Percentiles rank a stretch among this genome's conserved stretches.
phyloP scores from a whole-genome alignment of 108 stramenopile species.

The Epithemia pelagica region DNA sequence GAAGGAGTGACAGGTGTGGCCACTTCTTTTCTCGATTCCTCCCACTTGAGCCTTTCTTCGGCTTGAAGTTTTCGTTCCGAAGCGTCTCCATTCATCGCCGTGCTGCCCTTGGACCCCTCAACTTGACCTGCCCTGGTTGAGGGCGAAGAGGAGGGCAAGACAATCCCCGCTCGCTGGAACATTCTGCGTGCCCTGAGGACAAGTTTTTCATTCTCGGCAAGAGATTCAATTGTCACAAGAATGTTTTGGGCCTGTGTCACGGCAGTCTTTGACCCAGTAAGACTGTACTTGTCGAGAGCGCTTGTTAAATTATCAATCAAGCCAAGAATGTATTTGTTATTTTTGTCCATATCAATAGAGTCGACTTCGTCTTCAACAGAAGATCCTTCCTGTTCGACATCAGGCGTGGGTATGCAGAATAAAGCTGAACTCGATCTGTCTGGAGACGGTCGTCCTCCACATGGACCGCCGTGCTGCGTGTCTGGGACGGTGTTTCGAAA shows the following conservation, averaged over 20 bases:
- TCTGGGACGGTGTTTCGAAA: no score
- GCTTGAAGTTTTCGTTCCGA: slow-evolving; percentile 29
- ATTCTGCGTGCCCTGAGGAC: slow-evolving; percentile 21
- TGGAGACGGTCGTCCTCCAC: no score
- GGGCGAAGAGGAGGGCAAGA: slow-evolving; percentile 25
- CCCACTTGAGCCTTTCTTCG: slow-evolving; percentile 50
- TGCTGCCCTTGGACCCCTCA: no score
- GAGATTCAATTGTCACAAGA: not conserved
- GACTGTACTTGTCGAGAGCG: slow-evolving; percentile 56
- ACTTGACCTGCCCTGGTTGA: no score
- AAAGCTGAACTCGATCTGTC: no score
- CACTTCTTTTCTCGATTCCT: slow-evolving; percentile 23
- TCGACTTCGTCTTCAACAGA: not conserved
- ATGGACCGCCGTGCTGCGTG: no score
- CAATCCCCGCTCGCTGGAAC: slow-evolving; percentile 58
- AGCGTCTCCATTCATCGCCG: slow-evolving; percentile 11
- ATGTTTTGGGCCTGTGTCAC: slow-evolving; percentile 25
- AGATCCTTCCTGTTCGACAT: no score
- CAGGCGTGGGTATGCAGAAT: no score
- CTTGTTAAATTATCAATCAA: slow-evolving; percentile 48
- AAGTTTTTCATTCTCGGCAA: not conserved
- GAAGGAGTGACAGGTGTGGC: not conserved
- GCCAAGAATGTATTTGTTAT: slow-evolving; percentile 45
- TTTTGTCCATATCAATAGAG: slow-evolving; percentile 19
- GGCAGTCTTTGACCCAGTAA: slow-evolving; percentile 36